Evolutionary conservation across 2,329 filamentous ascomycete species (phyloP), one percentile per base, ranked within the genome.

Genomic region (Knufia petricola): DNA sequence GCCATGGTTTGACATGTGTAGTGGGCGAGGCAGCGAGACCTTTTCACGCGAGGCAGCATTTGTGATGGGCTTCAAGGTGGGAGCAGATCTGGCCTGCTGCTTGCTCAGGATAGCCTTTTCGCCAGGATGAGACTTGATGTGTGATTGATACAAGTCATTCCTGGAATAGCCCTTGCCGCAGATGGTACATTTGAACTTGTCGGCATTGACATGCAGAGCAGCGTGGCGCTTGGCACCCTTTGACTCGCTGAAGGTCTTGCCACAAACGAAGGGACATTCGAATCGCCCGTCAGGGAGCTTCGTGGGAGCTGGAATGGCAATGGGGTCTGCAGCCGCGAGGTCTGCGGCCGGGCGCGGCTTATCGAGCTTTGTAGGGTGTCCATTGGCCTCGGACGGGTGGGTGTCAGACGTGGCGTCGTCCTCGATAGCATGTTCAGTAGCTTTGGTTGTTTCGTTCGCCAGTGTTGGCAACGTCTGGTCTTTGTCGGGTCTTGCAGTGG

Each of bases 201-300:
- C 17, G 17, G n/a, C 32, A 8, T 41, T 23, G 7, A 50, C 34
- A 46, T 58, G 54, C 21, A 46, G 28, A 10, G 32, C 30, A 13
- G 47, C 50, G 49, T 58, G 56, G 19, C 56, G 52, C n/a, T 38
- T 41, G 3, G 56, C 54, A 9, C 19, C 41, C 17, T 53, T 52
- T 15, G 15, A 36, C 3, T 36, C 36, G 6, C 38, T 31, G 30
- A 58, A 56, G 13, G 54, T 58, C 28, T 41, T 42, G 20, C 36
- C 41, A 46, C 56, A 58, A 7, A 41, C 37, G 31, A 48, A 50
- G 23, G 56, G 56, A 46, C 56, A 58, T 36, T 36, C 34, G 42
- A 44, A 55, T 19, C 56, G 49, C 6, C 40, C 26, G 7, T 32
- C 28, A 30, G 13, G 28, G 10, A 43, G 26, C 15, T 43, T 32